phyloP scores from a whole-genome alignment of 352 stramenopile genomes.

The Globisporangium echinulatum region DNA sequence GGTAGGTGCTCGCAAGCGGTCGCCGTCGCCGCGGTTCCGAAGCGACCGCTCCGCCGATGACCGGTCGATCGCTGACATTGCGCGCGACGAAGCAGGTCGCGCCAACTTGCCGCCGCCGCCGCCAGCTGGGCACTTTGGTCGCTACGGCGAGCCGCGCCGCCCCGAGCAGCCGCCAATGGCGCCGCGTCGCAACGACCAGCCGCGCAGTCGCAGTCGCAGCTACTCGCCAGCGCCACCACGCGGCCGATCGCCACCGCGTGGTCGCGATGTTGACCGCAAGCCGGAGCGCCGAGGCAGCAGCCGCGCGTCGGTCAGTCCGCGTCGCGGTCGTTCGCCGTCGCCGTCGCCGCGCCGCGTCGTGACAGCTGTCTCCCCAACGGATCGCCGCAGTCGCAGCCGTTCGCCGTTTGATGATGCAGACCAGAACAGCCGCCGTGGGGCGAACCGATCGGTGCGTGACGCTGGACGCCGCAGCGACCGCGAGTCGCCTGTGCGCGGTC shows the following conservation, averaged over 20 bases:
- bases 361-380: background rate
- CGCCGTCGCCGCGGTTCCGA: slow-evolving; percentile 9
- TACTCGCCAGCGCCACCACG: background rate
- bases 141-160: background rate
- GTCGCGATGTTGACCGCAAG: slow-evolving; percentile 1
- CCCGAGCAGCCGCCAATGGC: background rate
- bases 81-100: background rate
- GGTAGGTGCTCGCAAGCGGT: background rate
- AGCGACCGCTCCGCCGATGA: slow-evolving; percentile 28
- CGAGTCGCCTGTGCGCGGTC: no score
- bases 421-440: background rate
- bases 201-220: slow-evolving; percentile 11
- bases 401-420: background rate
- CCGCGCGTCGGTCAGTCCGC: background rate
- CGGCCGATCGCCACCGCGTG: slow-evolving; percentile 2
- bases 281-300: background rate
- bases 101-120: background rate
- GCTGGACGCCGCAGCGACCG: background rate
- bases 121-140: background rate
- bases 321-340: background rate
- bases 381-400: background rate
- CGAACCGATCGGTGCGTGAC: no score
- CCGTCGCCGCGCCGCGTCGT: background rate
- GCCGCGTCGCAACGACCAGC: slow-evolving; percentile 2
- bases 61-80: background rate